phyloP scores from a whole-genome alignment of 1,139 yeast species.

The Kluyveromyces sp. region DNA sequence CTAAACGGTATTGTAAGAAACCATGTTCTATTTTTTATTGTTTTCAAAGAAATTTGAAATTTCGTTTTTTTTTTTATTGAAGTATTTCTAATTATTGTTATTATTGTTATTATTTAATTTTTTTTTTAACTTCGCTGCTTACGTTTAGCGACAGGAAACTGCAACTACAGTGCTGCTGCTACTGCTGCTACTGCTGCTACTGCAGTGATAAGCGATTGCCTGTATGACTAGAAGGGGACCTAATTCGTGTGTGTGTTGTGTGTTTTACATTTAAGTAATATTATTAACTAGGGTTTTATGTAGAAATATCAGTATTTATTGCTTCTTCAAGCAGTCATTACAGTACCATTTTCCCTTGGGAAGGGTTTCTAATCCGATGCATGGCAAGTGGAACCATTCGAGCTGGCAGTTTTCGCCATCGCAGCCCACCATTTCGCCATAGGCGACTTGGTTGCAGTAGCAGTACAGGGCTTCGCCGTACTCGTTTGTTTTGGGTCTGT shows the following conservation, averaged over 20 bases:
- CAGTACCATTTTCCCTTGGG: constrained; percentile 98
- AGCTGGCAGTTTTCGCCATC: constrained; percentile 89
- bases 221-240: neutral
- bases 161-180: no score
- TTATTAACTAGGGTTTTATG: neutral
- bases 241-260: no score
- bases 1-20: no score
- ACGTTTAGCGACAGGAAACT: no score
- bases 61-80: no score
- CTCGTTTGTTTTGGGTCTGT: constrained; percentile 23
- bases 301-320: neutral
- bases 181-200: no score
- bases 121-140: no score
- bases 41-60: no score
- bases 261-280: neutral
- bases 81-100: no score
- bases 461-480: constrained; percentile 72
- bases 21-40: no score
- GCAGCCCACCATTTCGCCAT: constrained; percentile 98
- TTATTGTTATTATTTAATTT: no score
- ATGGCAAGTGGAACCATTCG: constrained; percentile 97
- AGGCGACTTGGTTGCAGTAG: constrained; percentile 92
- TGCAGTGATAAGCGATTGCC: neutral
- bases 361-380: constrained; percentile 82
- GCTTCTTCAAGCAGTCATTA: constrained; percentile 55